Base-by-base conservation (phyloP, 2,329 filamentous ascomycete genomes). In the Colletotrichum coccodes region DNA sequence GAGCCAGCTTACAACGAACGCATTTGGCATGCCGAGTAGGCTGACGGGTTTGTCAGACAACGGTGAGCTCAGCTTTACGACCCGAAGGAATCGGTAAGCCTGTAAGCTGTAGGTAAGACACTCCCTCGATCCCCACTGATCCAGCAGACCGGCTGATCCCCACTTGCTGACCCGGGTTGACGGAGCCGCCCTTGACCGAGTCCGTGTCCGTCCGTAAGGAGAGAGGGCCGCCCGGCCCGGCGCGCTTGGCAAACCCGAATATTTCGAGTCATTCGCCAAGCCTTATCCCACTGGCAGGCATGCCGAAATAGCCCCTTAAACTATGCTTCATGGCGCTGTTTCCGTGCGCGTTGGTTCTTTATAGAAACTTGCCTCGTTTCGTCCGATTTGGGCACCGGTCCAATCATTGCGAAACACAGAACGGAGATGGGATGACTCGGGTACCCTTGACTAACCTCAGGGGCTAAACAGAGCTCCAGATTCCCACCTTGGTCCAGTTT, bases 371-470 rank as follows among this genome's bases (percentile, higher is more conserved):
- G 26, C 46, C 54, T 49, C 26, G 49, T 60, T 60, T 60, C 54
- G 59, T 60, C 54, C 61, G 49, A 52, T 56, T 44, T 50, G 21
- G 32, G 26, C 11, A 12, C 16, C 26, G 7, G 34, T 32, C n/a
- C 28, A 44, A 38, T 68, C 16, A 36, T 36, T 65, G 28, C 50
- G 56, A 65, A 65, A 68, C 61, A 9, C 7, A 42, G 59, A 63
- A 50, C 34, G 30, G 8, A 65, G 21, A 49, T 52, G 42, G 61
- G 61, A 60, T 56, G 47, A 65, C 47, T 54, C n/a, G 61, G 26
- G 14, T 4, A n/a, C 12, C 21, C 50, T 34, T 42, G 58, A 28
- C 26, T 30, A 26, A 26, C 7, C 23, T 54, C 26, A 53, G 57
- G 49, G 63, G 32, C n/a, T 7, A 6, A 12, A 3, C 5, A 5